Evolutionary conservation across 2,329 filamentous ascomycete genomes (phyloP), one percentile per base, ranked within the genome.

Genomic region (Reticulascus tulasneorum): DNA sequence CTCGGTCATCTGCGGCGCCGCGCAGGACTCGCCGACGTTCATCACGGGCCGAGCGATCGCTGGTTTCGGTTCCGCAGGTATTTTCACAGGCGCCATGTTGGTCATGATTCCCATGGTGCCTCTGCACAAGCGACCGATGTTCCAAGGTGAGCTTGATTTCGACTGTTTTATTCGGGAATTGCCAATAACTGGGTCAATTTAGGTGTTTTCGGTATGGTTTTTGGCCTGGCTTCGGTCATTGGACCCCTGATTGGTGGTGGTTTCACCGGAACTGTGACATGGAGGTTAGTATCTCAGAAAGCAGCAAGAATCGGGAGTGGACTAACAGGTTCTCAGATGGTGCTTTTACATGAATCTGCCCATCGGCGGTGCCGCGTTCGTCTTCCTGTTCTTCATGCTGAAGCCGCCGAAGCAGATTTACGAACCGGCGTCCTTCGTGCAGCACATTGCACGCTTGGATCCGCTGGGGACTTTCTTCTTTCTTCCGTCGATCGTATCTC

Each of bases 321-420:
- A 16, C 15, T 35, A 3, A 35, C 39, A 3, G n/a, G 12, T 8
- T 23, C 15, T 7, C 19, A 57, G 64, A 31, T 73, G 75, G 75
- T 77, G 75, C 48, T 78, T 78, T 47, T 78, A 72, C 49, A 71
- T 78, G 49, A 78, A 78, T 42, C 63, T 78, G 12, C 75, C 75
- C 7, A 63, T 78, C 34, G 75, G 74, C 15, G 71, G 60, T 18
- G 56, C 70, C n/a, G 67, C 69, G 5, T 58, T 69, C n/a, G 9
- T 67, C 9, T 67, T 69, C 35, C 63, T 79, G 35, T 54, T 66
- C 24, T 56, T 76, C 35, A 67, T 72, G 48, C 66, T 74, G 44
- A 60, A 68, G 11, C 52, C 66, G 10, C 66, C 71, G 4, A 48
- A 50, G 28, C 53, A 54, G 20, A 45, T 50, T 4, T 40, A 47